Conservation (phyloP, 2,329 filamentous ascomycete genomes). For the Chaetomium strumarium region DNA sequence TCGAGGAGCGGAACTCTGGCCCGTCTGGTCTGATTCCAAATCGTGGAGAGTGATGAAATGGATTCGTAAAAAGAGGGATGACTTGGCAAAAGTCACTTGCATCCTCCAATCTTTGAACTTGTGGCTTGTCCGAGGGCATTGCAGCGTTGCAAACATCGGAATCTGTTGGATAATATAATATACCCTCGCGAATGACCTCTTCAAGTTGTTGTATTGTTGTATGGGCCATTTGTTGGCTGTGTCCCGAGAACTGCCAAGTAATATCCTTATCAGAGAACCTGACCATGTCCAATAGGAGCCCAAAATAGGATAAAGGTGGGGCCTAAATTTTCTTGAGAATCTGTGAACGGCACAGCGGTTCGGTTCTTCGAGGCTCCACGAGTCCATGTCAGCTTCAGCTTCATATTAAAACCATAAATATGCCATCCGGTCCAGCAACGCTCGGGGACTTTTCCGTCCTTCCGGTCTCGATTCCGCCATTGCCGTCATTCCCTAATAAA, state of each 20-base stretch:
- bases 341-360: not conserved
- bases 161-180: too few species aligned
- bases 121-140: too few species aligned
- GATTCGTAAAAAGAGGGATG: too few species aligned
- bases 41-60: too few species aligned
- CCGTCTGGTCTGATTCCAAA: not conserved
- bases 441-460: conserved; percentile 62
- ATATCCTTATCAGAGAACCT: not conserved
- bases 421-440: conserved; percentile 37
- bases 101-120: too few species aligned
- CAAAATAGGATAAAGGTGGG: conserved; percentile 12
- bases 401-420: conserved; percentile 27
- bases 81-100: too few species aligned
- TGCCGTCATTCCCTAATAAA: conserved; percentile 55
- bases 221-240: too few species aligned
- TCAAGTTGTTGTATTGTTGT: too few species aligned
- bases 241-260: not conserved
- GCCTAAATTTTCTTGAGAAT: conserved; percentile 18
- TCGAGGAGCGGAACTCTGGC: conserved; percentile 35
- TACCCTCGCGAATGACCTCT: too few species aligned
- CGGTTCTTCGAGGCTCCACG: not conserved
- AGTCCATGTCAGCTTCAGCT: not conserved
- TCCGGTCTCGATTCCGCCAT: conserved; percentile 58
- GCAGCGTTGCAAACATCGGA: too few species aligned
- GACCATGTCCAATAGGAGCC: not conserved